A percentile compares a stretch with the other conserved stretches of the same genome.
Conservation (phyloP, 202 grass and related monocot species). For the Alloteropsis angusta region DNA sequence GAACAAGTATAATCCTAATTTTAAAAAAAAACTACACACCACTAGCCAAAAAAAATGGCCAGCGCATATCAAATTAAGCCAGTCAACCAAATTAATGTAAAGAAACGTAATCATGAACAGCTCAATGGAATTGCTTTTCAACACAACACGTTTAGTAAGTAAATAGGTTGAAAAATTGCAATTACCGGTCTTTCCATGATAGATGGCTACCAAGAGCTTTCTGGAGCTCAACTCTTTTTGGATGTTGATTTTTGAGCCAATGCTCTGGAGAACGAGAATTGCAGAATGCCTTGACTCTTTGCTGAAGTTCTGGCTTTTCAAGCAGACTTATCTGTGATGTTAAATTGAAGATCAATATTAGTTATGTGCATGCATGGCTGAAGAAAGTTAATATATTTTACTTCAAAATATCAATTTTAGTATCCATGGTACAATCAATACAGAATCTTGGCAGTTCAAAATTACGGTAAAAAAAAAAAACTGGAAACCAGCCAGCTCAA, state of each 20-base stretch:
- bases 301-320: conserved; percentile 83
- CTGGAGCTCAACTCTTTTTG: conserved; percentile 94
- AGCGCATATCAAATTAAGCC: not conserved
- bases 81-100: conserved; percentile 6
- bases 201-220: conserved; percentile 99
- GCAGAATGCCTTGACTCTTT: conserved; percentile 77
- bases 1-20: not conserved
- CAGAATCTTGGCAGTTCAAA: not conserved
- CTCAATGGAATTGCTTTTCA: not conserved
- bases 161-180: conserved; percentile 25
- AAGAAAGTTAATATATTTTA: not conserved
- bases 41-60: not conserved
- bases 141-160: not conserved
- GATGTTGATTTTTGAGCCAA: conserved; percentile 86
- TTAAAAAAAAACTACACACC: not conserved
- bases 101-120: not conserved
- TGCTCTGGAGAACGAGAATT: conserved; percentile 65
- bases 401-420: not conserved
- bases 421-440: not conserved
- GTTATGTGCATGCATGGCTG: not conserved
- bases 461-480: not conserved
- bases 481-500: not conserved
- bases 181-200: conserved; percentile 94
- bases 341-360: conserved; percentile 8
- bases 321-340: conserved; percentile 83